Evolutionary conservation across 306 rosid genomes (phyloP).

Genomic region (Prosopis cineraria): DNA sequence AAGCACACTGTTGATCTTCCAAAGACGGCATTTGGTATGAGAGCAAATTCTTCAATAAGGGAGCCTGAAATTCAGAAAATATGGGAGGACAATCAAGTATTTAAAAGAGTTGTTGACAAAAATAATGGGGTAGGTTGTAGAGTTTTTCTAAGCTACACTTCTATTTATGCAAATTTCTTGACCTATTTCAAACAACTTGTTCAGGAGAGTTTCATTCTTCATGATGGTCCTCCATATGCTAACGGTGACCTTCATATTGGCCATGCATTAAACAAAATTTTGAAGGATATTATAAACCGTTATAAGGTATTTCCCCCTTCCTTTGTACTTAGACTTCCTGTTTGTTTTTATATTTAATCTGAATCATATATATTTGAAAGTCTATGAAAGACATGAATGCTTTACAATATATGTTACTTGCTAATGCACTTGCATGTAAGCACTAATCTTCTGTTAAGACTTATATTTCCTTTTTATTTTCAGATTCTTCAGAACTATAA

Average conservation of each 20-base stretch:
- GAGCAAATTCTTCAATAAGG: conserved; percentile 75
- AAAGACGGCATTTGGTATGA: conserved; percentile 87
- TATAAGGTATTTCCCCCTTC: conserved; percentile 67
- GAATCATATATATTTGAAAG: conserved; percentile 17
- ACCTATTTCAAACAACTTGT: conserved; percentile 36
- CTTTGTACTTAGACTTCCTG: conserved; percentile 8
- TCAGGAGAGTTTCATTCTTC: conserved; percentile 87
- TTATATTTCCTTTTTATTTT: conserved; percentile 26
- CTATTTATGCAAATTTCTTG: conserved; percentile 33
- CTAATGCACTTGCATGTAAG: conserved; percentile 14
- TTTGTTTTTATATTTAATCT: conserved; percentile 16
- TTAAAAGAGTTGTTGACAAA: conserved; percentile 63
- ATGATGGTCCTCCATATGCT: conserved; percentile 98
- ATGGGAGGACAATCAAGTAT: conserved; percentile 91
- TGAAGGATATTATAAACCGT: conserved; percentile 95
- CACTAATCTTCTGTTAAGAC: conserved; percentile 14
- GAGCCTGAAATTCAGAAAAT: conserved; percentile 98
- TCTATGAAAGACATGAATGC: conserved; percentile 2
- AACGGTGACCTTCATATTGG: conserved; percentile 99
- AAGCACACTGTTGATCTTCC: conserved; percentile 98
- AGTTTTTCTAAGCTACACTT: conserved; percentile 21
- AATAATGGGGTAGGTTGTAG: conserved; percentile 76
- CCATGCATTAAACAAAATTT: conserved; percentile 90
- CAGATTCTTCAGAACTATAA: conserved; percentile 95
- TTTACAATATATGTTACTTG: conserved; percentile 16